These are phyloP conservation scores for Starmera amethionina DNA, from an alignment of 805 yeast species.

Conservation along the genomic window DNA sequence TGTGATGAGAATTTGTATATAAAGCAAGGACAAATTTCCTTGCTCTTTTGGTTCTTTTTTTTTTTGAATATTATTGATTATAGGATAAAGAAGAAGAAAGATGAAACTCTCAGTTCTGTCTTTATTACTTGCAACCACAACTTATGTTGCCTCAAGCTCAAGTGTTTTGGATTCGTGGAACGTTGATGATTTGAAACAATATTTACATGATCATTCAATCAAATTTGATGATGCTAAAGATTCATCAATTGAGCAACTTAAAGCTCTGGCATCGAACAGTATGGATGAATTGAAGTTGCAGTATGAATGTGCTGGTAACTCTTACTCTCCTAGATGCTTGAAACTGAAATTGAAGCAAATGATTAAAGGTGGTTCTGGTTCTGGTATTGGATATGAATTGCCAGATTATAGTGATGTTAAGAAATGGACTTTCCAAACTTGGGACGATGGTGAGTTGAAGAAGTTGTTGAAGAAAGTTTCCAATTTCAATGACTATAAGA, in stretches of 20 bases:
- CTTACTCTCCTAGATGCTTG: too few species aligned
- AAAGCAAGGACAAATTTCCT: too few species aligned
- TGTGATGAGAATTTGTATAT: too few species aligned
- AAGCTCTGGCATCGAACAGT: conserved; percentile 19
- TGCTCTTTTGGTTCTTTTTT: too few species aligned
- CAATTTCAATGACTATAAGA: conserved; percentile 16
- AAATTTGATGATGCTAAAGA: conserved; percentile 12
- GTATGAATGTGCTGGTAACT: not conserved
- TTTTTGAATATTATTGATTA: too few species aligned
- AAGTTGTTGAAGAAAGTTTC: conserved; percentile 23
- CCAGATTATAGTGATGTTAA: conserved; percentile 10
- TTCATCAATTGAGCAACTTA: conserved; percentile 16
- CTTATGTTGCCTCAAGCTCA: too few species aligned
- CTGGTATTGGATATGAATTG: not conserved
- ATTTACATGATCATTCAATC: conserved; percentile 22
- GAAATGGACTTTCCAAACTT: conserved; percentile 38
- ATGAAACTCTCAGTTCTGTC: conserved; percentile 6
- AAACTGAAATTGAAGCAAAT: too few species aligned
- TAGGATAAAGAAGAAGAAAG: too few species aligned
- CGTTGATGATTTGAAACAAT: conserved; percentile 22
- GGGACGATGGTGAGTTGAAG: conserved; percentile 28
- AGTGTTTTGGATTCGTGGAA: conserved; percentile 21
- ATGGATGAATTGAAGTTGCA: conserved; percentile 9
- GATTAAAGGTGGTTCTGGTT: too few species aligned
- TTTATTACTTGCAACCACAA: too few species aligned